Evolutionary conservation across 2,329 filamentous ascomycete genomes (phyloP).

Genomic region (Calonectria crousiana): DNA sequence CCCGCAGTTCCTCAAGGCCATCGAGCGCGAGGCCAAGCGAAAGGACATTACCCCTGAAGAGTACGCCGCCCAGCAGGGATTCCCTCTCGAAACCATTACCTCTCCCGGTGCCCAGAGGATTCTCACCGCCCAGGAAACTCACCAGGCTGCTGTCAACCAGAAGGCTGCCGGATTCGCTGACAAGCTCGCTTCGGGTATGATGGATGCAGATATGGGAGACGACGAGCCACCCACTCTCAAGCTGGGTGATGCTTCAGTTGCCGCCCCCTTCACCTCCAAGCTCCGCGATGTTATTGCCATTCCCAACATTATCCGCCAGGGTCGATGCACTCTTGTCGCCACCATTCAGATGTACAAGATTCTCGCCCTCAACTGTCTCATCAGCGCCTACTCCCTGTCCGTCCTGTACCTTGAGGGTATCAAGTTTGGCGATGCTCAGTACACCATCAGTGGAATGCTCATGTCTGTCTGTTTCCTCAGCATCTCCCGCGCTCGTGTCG

Average conservation of each 20-base stretch:
- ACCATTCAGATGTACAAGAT: constrained; percentile 99
- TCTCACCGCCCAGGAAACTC: constrained; percentile 54
- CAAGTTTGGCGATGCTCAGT: constrained; percentile 98
- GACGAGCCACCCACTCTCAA: constrained; percentile 96
- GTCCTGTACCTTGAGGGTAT: constrained; percentile 98
- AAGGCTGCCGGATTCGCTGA: constrained; percentile 86
- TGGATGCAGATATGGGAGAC: constrained; percentile 90
- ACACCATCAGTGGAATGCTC: constrained; percentile 98
- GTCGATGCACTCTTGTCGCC: constrained; percentile 95
- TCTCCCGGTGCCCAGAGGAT: constrained; percentile 74
- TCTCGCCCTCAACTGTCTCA: constrained; percentile 95
- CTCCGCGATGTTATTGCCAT: constrained; percentile 96
- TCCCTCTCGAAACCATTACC: constrained; percentile 72
- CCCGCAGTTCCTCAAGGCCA: constrained; percentile 93
- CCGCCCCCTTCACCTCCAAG: constrained; percentile 97
- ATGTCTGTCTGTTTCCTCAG: constrained; percentile 99
- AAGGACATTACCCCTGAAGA: constrained; percentile 77
- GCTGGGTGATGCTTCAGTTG: constrained; percentile 95
- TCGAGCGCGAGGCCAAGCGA: constrained; percentile 85
- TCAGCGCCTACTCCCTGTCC: constrained; percentile 96
- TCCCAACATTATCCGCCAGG: constrained; percentile 98
- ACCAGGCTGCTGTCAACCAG: constrained; percentile 72
- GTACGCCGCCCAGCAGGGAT: constrained; percentile 65
- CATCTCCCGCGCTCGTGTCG: constrained; percentile 96
- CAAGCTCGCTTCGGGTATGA: constrained; percentile 86